Percentiles rank a stretch among this genome's conserved stretches.
phyloP scores from a whole-genome alignment of 2,329 filamentous ascomycete genomes.

The Penicillium brevicompactum region DNA sequence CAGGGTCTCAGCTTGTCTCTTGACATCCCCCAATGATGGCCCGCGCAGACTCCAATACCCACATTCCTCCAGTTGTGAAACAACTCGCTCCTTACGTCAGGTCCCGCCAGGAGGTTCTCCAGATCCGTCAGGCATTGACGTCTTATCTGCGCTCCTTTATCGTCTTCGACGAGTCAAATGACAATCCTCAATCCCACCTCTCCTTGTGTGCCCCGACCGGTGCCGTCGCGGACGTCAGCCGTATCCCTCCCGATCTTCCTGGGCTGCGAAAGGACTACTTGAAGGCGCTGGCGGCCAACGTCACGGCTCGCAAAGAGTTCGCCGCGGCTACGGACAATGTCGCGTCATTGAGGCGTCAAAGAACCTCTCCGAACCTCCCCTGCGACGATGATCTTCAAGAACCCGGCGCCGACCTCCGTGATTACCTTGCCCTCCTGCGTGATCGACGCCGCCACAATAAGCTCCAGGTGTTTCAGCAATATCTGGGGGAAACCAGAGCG shows the following conservation, averaged over 20 bases:
- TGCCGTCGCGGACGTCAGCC: constrained; percentile 35
- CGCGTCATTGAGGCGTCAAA: constrained; percentile 28
- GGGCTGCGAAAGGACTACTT: constrained; percentile 49
- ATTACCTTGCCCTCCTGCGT: constrained; percentile 49
- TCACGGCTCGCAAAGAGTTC: constrained; percentile 44
- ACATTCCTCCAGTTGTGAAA: constrained; percentile 39
- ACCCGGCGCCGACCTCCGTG: constrained; percentile 32
- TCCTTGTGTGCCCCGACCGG: constrained; percentile 37
- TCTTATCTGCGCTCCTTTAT: constrained; percentile 41
- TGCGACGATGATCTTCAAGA: constrained; percentile 17
- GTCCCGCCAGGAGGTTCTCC: constrained; percentile 40
- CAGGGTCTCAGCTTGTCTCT: neutral
- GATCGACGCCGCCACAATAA: constrained; percentile 50
- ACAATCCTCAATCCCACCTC: constrained; percentile 34
- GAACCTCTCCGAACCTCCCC: constrained; percentile 22
- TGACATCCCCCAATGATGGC: constrained; percentile 27
- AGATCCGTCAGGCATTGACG: constrained; percentile 43
- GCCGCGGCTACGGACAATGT: constrained; percentile 36
- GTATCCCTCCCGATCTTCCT: constrained; percentile 42
- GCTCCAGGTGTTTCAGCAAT: constrained; percentile 50
- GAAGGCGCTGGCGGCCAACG: constrained; percentile 46
- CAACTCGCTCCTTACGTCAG: constrained; percentile 43
- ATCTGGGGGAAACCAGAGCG: constrained; percentile 45
- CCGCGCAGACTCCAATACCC: constrained; percentile 19
- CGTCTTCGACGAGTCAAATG: constrained; percentile 29